These are phyloP conservation scores for Lepidium didymum DNA, from an alignment of 345 rosid genomes.

Conservation along the genomic window DNA sequence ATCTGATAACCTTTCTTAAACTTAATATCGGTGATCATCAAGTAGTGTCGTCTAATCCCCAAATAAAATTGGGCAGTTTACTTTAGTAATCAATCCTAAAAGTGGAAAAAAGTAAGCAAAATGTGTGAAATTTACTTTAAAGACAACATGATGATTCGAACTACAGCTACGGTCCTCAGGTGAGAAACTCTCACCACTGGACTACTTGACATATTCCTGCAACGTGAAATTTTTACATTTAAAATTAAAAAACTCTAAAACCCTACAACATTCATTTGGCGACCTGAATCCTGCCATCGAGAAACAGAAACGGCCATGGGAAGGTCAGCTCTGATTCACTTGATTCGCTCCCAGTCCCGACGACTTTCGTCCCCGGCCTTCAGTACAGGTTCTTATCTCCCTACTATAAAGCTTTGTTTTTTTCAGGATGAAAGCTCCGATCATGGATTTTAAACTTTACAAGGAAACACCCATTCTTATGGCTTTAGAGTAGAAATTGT, in stretches of 20 bases:
- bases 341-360: slow-evolving; percentile 56
- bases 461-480: not conserved
- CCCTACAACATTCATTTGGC: slow-evolving; percentile 14
- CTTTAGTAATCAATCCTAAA: too few relatives aligned
- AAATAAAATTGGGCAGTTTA: too few relatives aligned
- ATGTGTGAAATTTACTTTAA: too few relatives aligned
- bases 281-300: not conserved
- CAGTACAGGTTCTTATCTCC: slow-evolving; percentile 41
- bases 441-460: not conserved
- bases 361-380: slow-evolving; percentile 34
- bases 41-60: too few relatives aligned
- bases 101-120: too few relatives aligned
- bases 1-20: too few relatives aligned
- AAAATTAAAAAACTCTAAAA: not conserved
- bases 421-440: not conserved
- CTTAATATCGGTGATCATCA: too few relatives aligned
- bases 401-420: not conserved
- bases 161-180: too few relatives aligned
- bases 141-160: too few relatives aligned
- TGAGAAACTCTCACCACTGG: not conserved
- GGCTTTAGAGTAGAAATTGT: not conserved
- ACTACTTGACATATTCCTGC: too few relatives aligned
- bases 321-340: slow-evolving; percentile 49
- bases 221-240: too few relatives aligned
- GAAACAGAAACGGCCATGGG: slow-evolving; percentile 42